Conservation (phyloP, 495 filamentous ascomycete genomes). For the Aspergillus nanangensis region DNA sequence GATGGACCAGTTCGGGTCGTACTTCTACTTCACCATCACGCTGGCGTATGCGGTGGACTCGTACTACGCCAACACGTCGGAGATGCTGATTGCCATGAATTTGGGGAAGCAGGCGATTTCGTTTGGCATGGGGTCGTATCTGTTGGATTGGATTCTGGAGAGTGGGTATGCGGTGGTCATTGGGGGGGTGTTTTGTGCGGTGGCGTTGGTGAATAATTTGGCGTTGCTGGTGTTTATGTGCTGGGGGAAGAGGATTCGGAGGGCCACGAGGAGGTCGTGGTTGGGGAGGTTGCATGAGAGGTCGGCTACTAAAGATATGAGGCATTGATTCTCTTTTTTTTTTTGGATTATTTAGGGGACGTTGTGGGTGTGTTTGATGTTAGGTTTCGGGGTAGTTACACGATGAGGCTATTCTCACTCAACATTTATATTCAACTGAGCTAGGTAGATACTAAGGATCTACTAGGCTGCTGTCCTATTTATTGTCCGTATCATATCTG, state of each 20-base stretch:
- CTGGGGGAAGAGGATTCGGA: constrained; percentile 53
- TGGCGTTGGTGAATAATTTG: constrained; percentile 55
- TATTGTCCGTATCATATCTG: too few relatives aligned
- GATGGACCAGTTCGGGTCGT: constrained; percentile 48
- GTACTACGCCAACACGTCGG: constrained; percentile 52
- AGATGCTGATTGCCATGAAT: constrained; percentile 68
- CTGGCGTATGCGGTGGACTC: constrained; percentile 57
- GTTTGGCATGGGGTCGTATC: constrained; percentile 56
- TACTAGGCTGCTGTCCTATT: too few relatives aligned
- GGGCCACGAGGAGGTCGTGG: constrained; percentile 46
- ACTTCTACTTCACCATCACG: constrained; percentile 59
- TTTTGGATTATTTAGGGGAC: not conserved
- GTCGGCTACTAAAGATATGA: constrained; percentile 32
- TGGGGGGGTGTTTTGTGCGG: constrained; percentile 50
- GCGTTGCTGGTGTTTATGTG: constrained; percentile 50
- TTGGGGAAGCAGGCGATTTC: constrained; percentile 61
- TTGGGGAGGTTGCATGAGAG: constrained; percentile 46
- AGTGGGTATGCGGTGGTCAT: constrained; percentile 55
- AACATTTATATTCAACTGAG: too few relatives aligned
- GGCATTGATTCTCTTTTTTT: constrained; percentile 18
- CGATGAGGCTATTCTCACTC: not conserved
- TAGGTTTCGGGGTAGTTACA: not conserved
- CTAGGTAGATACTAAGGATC: too few relatives aligned
- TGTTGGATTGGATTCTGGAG: constrained; percentile 55
- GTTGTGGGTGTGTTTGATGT: not conserved